phyloP scores from a whole-genome alignment of 1,139 yeast genomes.

The Yamadazyma sp. region DNA sequence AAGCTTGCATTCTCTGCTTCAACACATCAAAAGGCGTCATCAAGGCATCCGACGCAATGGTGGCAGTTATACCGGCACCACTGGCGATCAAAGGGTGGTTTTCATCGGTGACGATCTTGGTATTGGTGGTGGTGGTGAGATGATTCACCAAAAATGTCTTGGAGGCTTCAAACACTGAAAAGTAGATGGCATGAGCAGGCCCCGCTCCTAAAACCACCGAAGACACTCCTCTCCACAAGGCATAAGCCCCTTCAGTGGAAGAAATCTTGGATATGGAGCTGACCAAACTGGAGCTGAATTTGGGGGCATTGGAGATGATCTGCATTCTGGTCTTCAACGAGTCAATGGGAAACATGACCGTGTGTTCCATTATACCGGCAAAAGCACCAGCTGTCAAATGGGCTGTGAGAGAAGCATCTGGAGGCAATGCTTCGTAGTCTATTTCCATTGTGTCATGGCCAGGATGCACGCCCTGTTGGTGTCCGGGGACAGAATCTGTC shows the following conservation, averaged over 20 bases:
- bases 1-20: conserved; percentile 66
- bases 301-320: conserved; percentile 47
- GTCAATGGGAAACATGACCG: conserved; percentile 95
- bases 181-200: conserved; percentile 98
- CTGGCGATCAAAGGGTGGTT: conserved; percentile 84
- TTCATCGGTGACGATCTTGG: conserved; percentile 53
- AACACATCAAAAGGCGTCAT: conserved; percentile 98
- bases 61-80: conserved; percentile 90
- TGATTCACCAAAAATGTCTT: conserved; percentile 57
- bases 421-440: conserved; percentile 92
- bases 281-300: conserved; percentile 42
- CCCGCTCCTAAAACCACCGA: conserved; percentile 98
- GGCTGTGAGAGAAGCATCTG: conserved; percentile 77
- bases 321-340: conserved; percentile 97
- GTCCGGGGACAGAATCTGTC: not conserved
- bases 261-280: conserved; percentile 72
- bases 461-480: conserved; percentile 8
- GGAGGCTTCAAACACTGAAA: conserved; percentile 89
- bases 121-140: conserved; percentile 32
- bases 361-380: conserved; percentile 98
- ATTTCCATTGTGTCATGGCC: conserved; percentile 47
- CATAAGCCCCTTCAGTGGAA: conserved; percentile 85
- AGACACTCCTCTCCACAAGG: conserved; percentile 93
- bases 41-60: conserved; percentile 88
- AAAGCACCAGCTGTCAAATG: conserved; percentile 92